Evolutionary conservation across 2,329 filamentous ascomycete genomes (phyloP), one percentile per base, ranked within the genome.

Genomic region (Exophiala alcalophila): DNA sequence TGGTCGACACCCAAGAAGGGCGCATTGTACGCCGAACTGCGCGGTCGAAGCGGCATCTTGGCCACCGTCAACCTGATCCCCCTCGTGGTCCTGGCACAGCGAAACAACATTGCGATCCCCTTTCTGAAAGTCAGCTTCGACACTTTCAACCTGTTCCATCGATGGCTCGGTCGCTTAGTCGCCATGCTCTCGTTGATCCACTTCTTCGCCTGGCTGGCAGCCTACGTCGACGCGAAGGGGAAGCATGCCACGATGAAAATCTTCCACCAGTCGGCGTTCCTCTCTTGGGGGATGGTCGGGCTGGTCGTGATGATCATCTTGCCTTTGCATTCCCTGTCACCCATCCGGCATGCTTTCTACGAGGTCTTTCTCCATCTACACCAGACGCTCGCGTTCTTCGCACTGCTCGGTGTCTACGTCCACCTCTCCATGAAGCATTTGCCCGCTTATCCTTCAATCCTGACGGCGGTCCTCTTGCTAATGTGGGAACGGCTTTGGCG

Each of bases 1-100:
- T 73, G 72, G 48, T 47, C 49, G 3, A 61, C 62, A 36, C 67
- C 68, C 30, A 58, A 67, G 23, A 66, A 64, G 40, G 61, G 63
- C 32, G 75, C 82, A 2, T 72, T 94, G 19, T 71, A 86, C 20
- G 90, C 90, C 16, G 85, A 94, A 61, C 73, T 96, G 29, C 83
- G 92, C 57, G 90, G 90, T 25, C 81, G 92, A 44, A 85, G 86
- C 5, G 92, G 92, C 40, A 84, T 83, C 6, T 75, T 98, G 52
- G 82, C 90, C 4, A 74, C 89, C 8, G 77, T 94, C 58, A 98
- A 96, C 68, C 86, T 97, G 79, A 80, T 98, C 21, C 90, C 92
- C 4, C 80, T 96, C 20, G 77, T 97, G 58, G 78, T 97, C 52
- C 78, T 97, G 44, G 89, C 90, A 9, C 82, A 88, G 24, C 84